A percentile compares a stretch with the other conserved stretches of the same genome.
Evolutionary conservation across 1,284 basidiomycete genomes (phyloP).

Genomic region (Marasmius sp.): DNA sequence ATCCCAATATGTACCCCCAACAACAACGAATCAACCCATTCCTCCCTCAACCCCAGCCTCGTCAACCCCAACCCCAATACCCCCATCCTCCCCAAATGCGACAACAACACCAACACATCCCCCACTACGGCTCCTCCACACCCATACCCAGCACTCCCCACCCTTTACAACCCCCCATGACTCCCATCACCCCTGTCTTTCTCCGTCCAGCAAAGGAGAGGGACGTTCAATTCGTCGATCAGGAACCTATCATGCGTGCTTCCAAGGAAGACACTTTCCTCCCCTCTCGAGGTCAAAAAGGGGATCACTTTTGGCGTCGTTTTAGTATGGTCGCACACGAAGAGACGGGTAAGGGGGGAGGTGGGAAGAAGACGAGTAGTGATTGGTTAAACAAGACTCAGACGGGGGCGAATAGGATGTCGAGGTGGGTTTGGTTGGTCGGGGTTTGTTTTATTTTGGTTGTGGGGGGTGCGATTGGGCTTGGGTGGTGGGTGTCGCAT

Average conservation of each 20-base stretch:
- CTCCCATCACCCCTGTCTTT: slow-evolving; percentile 77
- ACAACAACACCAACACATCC: slow-evolving; percentile 31
- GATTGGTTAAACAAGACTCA: slow-evolving; percentile 68
- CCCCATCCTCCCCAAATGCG: slow-evolving; percentile 20
- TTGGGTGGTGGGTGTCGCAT: slow-evolving; percentile 41
- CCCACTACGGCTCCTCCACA: slow-evolving; percentile 25
- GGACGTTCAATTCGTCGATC: slow-evolving; percentile 48
- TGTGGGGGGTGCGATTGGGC: slow-evolving; percentile 51
- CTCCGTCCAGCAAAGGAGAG: slow-evolving; percentile 53
- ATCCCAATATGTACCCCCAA: neutral
- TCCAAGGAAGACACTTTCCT: slow-evolving; percentile 67
- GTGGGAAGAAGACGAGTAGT: slow-evolving; percentile 54
- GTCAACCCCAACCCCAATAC: slow-evolving; percentile 11
- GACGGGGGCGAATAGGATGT: slow-evolving; percentile 47
- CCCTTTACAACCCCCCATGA: slow-evolving; percentile 71
- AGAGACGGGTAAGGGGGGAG: slow-evolving; percentile 46
- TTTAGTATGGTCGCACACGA: slow-evolving; percentile 81
- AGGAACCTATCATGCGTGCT: slow-evolving; percentile 60
- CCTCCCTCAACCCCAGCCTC: neutral
- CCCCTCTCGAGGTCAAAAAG: slow-evolving; percentile 63
- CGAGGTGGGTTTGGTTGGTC: slow-evolving; percentile 68
- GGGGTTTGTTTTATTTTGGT: slow-evolving; percentile 59
- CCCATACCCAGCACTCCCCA: slow-evolving; percentile 51
- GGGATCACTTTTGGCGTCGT: slow-evolving; percentile 82
- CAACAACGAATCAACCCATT: neutral